Evolutionary conservation across 345 rosid genomes (phyloP), one percentile per base, ranked within the genome.

Genomic region (Melastoma malabathricum): DNA sequence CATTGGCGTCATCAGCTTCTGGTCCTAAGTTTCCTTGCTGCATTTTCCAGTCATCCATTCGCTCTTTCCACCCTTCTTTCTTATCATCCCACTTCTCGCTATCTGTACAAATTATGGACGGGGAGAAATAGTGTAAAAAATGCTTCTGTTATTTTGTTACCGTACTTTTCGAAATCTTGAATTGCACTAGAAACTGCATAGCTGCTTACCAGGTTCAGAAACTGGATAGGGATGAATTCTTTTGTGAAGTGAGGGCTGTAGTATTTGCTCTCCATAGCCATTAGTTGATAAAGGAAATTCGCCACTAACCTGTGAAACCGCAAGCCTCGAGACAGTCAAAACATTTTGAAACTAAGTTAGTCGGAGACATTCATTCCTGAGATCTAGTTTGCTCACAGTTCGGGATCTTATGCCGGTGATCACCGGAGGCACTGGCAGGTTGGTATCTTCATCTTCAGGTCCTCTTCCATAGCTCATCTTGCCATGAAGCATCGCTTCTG

Each of bases 391-490:
- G 15, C 65, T 73, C 74, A 89, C 97, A 9, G 77, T 84, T 76
- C 85, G 79, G 22, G 96, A 77, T 63, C 85, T 73, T 3, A 53
- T 69, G 34, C 88, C 95, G 3, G 89, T 44, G 23, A 75, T 70
- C 59, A 84, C 79, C 3, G 79, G 82, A 45, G 88, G 96, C 63
- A 80, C 73, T 15, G 81, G 84, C 13, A 75, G 59, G 10, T 69
- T 70, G 50, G 15, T 45, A 6, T 87, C 96, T 18, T 89, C 95
- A 55, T 80, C 92, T 5, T 82, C 86, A 43, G 70, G 90, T 18
- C 96, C 96, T 79, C 98, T 84, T 50, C 98, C 98, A 46, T 82
- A 87, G 55, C 90, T 87, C 98, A 87, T 87, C 65, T 81, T 92
- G 50, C 96, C 95, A 60, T 87, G 75, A 69, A 84, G 95, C 95